phyloP scores from a whole-genome alignment of 1,139 yeast species.

The Dujonia santamariae region DNA sequence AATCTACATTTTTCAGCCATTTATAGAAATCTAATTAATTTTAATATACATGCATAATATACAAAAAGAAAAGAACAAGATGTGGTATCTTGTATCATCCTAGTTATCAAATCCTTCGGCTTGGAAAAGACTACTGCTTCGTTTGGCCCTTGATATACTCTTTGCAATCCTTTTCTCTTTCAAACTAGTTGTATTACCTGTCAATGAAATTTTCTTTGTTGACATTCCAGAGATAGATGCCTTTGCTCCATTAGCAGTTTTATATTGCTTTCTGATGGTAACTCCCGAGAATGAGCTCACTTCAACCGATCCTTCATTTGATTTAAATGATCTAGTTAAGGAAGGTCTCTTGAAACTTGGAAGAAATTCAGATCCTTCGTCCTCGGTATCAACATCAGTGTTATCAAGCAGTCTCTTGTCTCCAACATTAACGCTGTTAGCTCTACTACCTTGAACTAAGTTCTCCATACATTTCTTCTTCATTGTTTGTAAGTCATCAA shows the following conservation, averaged over 20 bases:
- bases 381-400: constrained; percentile 23
- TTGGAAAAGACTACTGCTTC: constrained; percentile 16
- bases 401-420: constrained; percentile 14
- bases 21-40: constrained; percentile 2
- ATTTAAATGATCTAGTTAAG: constrained; percentile 44
- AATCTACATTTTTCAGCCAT: not conserved
- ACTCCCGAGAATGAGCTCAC: constrained; percentile 48
- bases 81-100: constrained; percentile 3
- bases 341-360: constrained; percentile 47
- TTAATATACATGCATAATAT: constrained; percentile 7
- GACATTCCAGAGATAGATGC: constrained; percentile 58
- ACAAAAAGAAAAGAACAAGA: constrained; percentile 3
- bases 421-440: constrained; percentile 12
- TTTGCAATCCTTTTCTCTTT: constrained; percentile 29
- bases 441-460: constrained; percentile 17
- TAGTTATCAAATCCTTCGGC: constrained; percentile 20
- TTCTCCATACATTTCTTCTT: constrained; percentile 46
- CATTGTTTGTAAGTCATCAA: constrained; percentile 45
- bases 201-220: constrained; percentile 13
- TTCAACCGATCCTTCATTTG: constrained; percentile 31
- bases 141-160: constrained; percentile 20
- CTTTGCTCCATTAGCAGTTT: constrained; percentile 53
- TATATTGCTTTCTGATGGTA: constrained; percentile 53
- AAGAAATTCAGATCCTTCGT: constrained; percentile 37
- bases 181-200: constrained; percentile 19